phyloP scores from a whole-genome alignment of 257 asterid species.

The Misopates orontium region DNA sequence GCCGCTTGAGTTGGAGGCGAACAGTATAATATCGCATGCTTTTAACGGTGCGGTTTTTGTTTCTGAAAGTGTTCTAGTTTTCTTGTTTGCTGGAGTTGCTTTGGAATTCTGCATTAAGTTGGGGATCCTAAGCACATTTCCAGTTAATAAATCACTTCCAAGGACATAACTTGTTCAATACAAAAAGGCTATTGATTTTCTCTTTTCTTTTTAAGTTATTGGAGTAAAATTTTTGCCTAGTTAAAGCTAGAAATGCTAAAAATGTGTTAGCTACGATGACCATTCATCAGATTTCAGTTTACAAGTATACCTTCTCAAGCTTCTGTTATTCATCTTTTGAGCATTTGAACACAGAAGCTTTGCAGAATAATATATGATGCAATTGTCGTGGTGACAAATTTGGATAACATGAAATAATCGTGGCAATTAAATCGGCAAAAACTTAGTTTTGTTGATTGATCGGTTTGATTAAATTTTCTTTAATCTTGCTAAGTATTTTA shows the following conservation, averaged over 20 bases:
- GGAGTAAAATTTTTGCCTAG: neutral
- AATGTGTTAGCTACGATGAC: neutral
- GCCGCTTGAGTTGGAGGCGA: conserved; percentile 56
- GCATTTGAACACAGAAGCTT: no score
- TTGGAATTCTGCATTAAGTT: conserved; percentile 76
- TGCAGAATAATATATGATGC: no score
- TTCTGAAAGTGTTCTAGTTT: conserved; percentile 75
- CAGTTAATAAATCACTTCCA: conserved; percentile 48
- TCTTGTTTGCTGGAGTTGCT: conserved; percentile 80
- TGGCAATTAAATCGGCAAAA: no score
- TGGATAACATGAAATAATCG: no score
- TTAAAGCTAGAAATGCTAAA: neutral
- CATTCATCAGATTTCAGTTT: conserved; percentile 1
- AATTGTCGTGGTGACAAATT: no score
- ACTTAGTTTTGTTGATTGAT: no score
- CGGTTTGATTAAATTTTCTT: no score
- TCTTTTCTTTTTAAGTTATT: neutral
- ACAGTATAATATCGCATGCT: conserved; percentile 57
- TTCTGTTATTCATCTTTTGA: no score
- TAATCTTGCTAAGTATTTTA: no score
- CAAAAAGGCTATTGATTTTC: neutral
- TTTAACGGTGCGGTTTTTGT: conserved; percentile 56
- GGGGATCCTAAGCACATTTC: conserved; percentile 77
- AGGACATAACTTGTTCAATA: conserved; percentile 19
- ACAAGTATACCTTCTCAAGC: no score